Percentiles rank a stretch among this genome's conserved stretches.
Conservation (phyloP, 805 yeast genomes). For the Starmerella vaccinii region DNA sequence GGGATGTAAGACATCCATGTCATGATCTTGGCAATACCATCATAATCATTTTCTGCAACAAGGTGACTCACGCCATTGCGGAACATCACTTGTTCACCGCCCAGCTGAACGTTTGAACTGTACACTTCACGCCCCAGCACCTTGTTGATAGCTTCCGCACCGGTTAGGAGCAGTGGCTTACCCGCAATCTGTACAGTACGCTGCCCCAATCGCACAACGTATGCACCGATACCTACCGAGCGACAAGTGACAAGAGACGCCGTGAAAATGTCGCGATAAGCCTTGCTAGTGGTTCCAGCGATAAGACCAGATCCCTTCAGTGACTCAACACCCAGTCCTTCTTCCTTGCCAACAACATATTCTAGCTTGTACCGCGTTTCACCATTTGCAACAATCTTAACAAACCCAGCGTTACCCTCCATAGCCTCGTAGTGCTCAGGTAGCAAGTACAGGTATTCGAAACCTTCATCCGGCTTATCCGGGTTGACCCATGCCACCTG, state of each 20-base stretch:
- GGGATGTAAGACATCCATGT: conserved; percentile 95
- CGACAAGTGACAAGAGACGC: conserved; percentile 98
- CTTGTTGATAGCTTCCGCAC: conserved; percentile 98
- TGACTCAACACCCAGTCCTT: conserved; percentile 97
- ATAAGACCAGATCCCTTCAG: conserved; percentile 95
- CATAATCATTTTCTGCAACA: conserved; percentile 93
- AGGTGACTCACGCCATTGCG: conserved; percentile 95
- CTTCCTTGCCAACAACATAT: conserved; percentile 84
- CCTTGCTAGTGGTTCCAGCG: conserved; percentile 97
- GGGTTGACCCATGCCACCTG: conserved; percentile 89
- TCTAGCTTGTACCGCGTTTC: conserved; percentile 71
- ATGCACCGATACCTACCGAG: conserved; percentile 99
- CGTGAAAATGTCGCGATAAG: conserved; percentile 95
- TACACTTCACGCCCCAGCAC: conserved; percentile 94
- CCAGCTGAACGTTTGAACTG: conserved; percentile 91
- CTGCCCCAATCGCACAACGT: conserved; percentile 94
- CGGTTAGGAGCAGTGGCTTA: conserved; percentile 95
- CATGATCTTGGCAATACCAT: conserved; percentile 89
- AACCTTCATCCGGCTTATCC: conserved; percentile 69
- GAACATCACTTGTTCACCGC: conserved; percentile 99
- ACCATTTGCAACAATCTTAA: conserved; percentile 67
- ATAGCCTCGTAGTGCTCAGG: conserved; percentile 52
- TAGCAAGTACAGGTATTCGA: conserved; percentile 74
- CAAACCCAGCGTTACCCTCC: conserved; percentile 26
- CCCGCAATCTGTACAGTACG: conserved; percentile 98